phyloP scores from a whole-genome alignment of 1,284 basidiomycete species.

The Trametes versicolor region DNA sequence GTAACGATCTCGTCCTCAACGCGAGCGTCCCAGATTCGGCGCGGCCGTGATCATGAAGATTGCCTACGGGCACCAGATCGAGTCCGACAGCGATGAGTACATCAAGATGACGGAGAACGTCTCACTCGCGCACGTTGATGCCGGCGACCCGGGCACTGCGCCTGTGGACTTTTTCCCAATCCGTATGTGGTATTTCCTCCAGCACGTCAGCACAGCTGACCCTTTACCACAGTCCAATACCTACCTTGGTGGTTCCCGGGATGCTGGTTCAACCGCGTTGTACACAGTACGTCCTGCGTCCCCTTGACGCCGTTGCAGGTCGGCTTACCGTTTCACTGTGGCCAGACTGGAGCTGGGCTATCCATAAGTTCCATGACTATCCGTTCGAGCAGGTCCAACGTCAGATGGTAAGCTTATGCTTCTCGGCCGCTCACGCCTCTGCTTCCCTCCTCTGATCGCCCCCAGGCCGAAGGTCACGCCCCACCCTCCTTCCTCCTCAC shows the following conservation, averaged over 20 bases:
- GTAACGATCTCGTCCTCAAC: constrained; percentile 9
- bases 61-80: constrained; percentile 39
- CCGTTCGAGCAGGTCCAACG: constrained; percentile 35
- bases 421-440: not conserved
- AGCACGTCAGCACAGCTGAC: not conserved
- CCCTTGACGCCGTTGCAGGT: not conserved
- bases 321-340: not conserved
- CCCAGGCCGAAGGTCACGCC: constrained; percentile 32
- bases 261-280: constrained; percentile 38
- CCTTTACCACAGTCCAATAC: constrained; percentile 31
- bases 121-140: constrained; percentile 29
- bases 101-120: constrained; percentile 36
- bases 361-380: constrained; percentile 33
- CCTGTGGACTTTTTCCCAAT: constrained; percentile 38
- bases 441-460: not conserved
- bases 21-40: constrained; percentile 27
- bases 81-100: constrained; percentile 36
- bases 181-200: constrained; percentile 26
- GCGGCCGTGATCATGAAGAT: constrained; percentile 39
- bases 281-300: constrained; percentile 26
- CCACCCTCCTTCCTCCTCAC: constrained; percentile 31
- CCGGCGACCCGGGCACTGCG: constrained; percentile 31
- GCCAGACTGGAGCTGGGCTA: constrained; percentile 33
- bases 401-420: constrained; percentile 33
- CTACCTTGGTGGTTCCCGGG: constrained; percentile 42